Percentiles rank a stretch among this genome's conserved stretches.
Conservation (phyloP, 2,329 filamentous ascomycete species). For the Ciborinia camelliae region DNA sequence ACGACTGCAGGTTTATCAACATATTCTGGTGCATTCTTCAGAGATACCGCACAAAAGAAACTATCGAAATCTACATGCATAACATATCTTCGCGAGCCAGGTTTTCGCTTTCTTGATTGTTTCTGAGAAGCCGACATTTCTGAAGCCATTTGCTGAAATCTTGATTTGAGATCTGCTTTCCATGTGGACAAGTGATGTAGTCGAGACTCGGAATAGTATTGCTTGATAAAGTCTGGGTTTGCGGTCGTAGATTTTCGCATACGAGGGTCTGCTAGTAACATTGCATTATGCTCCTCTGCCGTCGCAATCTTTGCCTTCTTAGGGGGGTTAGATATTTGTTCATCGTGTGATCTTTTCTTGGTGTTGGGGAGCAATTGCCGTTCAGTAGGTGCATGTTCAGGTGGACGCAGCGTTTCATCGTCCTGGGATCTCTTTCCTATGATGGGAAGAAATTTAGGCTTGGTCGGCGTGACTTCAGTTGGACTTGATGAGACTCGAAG, state of each 20-base stretch:
- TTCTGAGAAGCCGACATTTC: slow-evolving; percentile 58
- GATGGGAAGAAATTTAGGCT: neutral
- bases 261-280: slow-evolving; percentile 77
- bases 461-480: neutral
- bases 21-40: slow-evolving; percentile 72
- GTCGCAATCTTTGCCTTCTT: slow-evolving; percentile 51
- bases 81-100: slow-evolving; percentile 72
- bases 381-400: neutral
- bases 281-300: slow-evolving; percentile 88
- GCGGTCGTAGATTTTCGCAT: slow-evolving; percentile 86
- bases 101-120: slow-evolving; percentile 47
- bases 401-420: neutral
- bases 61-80: slow-evolving; percentile 98
- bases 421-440: neutral
- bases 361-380: neutral
- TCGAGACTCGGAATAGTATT: slow-evolving; percentile 92
- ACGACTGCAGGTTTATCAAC: slow-evolving; percentile 80
- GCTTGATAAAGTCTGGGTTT: slow-evolving; percentile 88
- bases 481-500: neutral
- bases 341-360: slow-evolving; percentile 23
- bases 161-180: slow-evolving; percentile 91
- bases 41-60: slow-evolving; percentile 93
- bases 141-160: slow-evolving; percentile 74
- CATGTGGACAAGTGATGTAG: slow-evolving; percentile 93
- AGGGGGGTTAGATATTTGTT: slow-evolving; percentile 22